Evolutionary conservation across 768 basidiomycete species (phyloP).

Genomic region (Panus rudis): DNA sequence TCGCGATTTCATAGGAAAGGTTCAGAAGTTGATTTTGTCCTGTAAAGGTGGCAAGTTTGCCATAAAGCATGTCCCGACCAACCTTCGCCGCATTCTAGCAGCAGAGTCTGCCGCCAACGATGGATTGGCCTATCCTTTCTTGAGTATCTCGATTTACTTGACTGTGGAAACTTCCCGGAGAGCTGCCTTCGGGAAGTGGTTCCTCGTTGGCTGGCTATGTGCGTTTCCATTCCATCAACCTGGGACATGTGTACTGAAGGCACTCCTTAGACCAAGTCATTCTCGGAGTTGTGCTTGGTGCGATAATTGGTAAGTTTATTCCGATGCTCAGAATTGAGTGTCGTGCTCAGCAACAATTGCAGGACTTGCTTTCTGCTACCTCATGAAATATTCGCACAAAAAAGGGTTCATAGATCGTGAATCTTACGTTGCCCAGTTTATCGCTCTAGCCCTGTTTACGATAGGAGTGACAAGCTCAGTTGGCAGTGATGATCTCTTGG

Average conservation of each 20-base stretch:
- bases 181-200: slow-evolving; percentile 76
- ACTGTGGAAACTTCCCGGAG: slow-evolving; percentile 57
- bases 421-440: slow-evolving; percentile 82
- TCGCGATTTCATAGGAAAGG: background rate
- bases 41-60: slow-evolving; percentile 63
- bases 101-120: slow-evolving; percentile 96
- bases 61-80: slow-evolving; percentile 57
- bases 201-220: slow-evolving; percentile 82
- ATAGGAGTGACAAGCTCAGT: slow-evolving; percentile 75
- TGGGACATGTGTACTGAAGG: slow-evolving; percentile 2
- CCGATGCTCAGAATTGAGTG: background rate
- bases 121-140: slow-evolving; percentile 90
- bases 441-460: slow-evolving; percentile 65
- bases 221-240: slow-evolving; percentile 18
- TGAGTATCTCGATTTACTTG: slow-evolving; percentile 81
- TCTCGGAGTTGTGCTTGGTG: slow-evolving; percentile 65
- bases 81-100: slow-evolving; percentile 73
- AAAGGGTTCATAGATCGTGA: slow-evolving; percentile 69
- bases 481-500: slow-evolving; percentile 84
- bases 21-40: background rate
- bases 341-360: slow-evolving; percentile 4
- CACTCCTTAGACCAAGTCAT: slow-evolving; percentile 63
- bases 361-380: slow-evolving; percentile 61
- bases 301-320: slow-evolving; percentile 34
- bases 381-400: slow-evolving; percentile 65